Percentiles rank a stretch among this genome's conserved stretches.
Conservation (phyloP, 1,284 basidiomycete species). For the Paramarasmius palmivorus region DNA sequence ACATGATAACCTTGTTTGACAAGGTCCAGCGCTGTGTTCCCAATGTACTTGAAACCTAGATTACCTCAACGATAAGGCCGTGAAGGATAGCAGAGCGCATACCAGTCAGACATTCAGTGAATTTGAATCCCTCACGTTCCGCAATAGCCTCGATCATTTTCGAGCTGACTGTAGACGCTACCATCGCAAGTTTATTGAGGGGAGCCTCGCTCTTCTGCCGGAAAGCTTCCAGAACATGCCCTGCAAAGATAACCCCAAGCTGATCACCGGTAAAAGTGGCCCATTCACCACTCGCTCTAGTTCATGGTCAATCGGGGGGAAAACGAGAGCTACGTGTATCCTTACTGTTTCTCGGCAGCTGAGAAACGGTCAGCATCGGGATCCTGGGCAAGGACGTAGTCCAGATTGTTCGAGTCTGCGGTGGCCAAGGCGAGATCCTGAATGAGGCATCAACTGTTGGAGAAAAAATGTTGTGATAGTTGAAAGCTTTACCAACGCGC, state of each 20-base stretch:
- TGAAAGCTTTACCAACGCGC: slow-evolving; percentile 52
- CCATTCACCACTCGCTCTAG: slow-evolving; percentile 60
- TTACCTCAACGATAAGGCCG: not conserved
- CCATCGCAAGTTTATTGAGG: slow-evolving; percentile 71
- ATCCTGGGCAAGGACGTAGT: slow-evolving; percentile 81
- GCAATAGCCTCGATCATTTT: slow-evolving; percentile 85
- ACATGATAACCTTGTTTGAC: slow-evolving; percentile 69
- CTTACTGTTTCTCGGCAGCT: slow-evolving; percentile 72
- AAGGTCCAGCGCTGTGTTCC: slow-evolving; percentile 73
- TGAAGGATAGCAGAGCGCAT: slow-evolving; percentile 13
- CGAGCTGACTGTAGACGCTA: slow-evolving; percentile 85
- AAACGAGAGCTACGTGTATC: not conserved
- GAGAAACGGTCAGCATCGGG: slow-evolving; percentile 84
- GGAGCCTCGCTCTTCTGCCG: slow-evolving; percentile 56
- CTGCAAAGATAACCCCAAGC: slow-evolving; percentile 75
- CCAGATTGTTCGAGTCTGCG: slow-evolving; percentile 50
- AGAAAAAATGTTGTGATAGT: not conserved
- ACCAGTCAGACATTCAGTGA: slow-evolving; percentile 84
- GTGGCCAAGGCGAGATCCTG: slow-evolving; percentile 71
- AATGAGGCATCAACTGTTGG: not conserved
- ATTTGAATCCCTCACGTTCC: slow-evolving; percentile 72
- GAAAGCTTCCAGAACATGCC: slow-evolving; percentile 58
- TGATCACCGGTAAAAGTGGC: slow-evolving; percentile 83
- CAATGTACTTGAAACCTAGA: slow-evolving; percentile 82
- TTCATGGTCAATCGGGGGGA: not conserved